These are phyloP conservation scores for Dactylellina cionopaga DNA, from an alignment of 2,329 filamentous ascomycete species.

Conservation along the genomic window DNA sequence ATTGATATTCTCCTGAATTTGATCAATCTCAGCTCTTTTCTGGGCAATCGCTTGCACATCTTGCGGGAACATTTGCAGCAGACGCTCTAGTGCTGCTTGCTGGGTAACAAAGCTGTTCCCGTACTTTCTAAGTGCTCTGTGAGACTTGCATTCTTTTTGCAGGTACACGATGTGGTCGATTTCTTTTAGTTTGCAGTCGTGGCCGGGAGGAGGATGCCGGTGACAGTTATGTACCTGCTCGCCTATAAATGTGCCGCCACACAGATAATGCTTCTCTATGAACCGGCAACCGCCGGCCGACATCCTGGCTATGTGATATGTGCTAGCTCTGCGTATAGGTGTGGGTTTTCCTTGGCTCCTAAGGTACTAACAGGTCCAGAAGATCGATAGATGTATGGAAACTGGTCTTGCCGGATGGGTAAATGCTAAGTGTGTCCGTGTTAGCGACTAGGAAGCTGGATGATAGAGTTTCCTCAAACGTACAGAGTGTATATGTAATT, in stretches of 20 bases:
- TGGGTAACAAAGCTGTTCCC: too few species aligned
- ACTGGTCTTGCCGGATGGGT: too few species aligned
- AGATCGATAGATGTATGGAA: too few species aligned
- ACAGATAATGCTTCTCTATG: slow-evolving; percentile 12
- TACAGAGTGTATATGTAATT: too few species aligned
- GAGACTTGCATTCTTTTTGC: slow-evolving; percentile 1
- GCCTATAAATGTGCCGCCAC: slow-evolving; percentile 11
- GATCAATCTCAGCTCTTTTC: background rate
- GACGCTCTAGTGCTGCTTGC: too few species aligned
- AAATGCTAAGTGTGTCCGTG: too few species aligned
- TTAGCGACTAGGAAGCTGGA: too few species aligned
- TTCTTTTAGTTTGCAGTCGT: background rate
- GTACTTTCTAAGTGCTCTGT: background rate
- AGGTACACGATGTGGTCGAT: background rate
- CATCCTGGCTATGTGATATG: background rate
- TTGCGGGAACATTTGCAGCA: too few species aligned
- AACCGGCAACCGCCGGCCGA: slow-evolving; percentile 30
- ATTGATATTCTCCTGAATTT: background rate
- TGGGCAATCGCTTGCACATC: background rate
- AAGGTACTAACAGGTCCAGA: too few species aligned
- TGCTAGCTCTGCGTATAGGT: too few species aligned
- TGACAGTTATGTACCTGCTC: slow-evolving; percentile 21
- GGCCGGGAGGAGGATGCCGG: background rate
- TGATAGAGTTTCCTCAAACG: too few species aligned
- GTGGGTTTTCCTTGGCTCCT: too few species aligned